Conservation (phyloP, 129 eudicot species). For the Arctium lappa region DNA sequence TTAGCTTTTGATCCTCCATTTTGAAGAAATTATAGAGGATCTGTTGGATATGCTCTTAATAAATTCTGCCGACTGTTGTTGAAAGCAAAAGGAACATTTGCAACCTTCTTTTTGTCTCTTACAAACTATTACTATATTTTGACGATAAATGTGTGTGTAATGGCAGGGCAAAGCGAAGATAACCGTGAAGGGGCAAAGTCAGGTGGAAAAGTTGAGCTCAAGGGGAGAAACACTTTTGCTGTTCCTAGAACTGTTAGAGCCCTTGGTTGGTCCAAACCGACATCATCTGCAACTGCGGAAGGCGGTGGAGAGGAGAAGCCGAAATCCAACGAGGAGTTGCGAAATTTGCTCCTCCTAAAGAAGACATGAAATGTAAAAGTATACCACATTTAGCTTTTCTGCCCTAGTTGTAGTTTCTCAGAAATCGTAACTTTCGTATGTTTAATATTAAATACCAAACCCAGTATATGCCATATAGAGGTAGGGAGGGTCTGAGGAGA, state of each 20-base stretch:
- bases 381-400: neutral
- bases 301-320: slow-evolving; percentile 64
- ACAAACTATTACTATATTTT: neutral
- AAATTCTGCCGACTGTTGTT: neutral
- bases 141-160: neutral
- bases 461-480: neutral
- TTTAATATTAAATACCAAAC: neutral
- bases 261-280: slow-evolving; percentile 45
- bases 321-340: slow-evolving; percentile 80
- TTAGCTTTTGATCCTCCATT: neutral
- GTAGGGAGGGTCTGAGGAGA: too few species aligned
- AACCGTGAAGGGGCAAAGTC: neutral
- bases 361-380: slow-evolving; percentile 14
- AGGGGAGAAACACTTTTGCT: slow-evolving; percentile 84
- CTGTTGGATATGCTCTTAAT: neutral
- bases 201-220: slow-evolving; percentile 38
- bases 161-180: slow-evolving; percentile 28
- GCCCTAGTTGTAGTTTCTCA: neutral
- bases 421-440: neutral
- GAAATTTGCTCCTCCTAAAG: slow-evolving; percentile 59
- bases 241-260: slow-evolving; percentile 75
- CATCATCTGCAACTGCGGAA: slow-evolving; percentile 29
- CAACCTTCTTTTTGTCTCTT: too few species aligned
- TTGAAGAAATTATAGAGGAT: neutral
- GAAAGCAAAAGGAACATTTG: neutral